These are phyloP conservation scores for Passalora sequoiae DNA, from an alignment of 2,329 filamentous ascomycete species.

Conservation along the genomic window DNA sequence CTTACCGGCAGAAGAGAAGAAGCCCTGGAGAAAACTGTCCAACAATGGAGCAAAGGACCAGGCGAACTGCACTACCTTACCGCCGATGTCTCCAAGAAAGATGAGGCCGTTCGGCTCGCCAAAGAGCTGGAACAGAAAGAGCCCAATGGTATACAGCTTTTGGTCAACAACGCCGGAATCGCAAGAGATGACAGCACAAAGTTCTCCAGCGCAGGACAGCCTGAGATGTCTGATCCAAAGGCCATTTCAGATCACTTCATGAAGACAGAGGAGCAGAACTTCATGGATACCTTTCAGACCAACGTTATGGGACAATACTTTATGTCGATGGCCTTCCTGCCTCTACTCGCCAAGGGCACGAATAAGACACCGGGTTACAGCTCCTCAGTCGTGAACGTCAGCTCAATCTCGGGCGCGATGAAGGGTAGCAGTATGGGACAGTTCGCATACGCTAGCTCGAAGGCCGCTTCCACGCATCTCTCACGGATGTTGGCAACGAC, in stretches of 20 bases:
- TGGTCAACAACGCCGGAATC: slow-evolving; percentile 53
- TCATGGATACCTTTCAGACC: slow-evolving; percentile 48
- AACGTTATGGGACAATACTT: slow-evolving; percentile 51
- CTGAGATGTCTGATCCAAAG: slow-evolving; percentile 45
- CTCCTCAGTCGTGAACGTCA: slow-evolving; percentile 51
- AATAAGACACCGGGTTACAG: slow-evolving; percentile 45
- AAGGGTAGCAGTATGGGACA: slow-evolving; percentile 49
- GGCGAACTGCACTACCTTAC: slow-evolving; percentile 39
- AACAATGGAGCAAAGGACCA: slow-evolving; percentile 43
- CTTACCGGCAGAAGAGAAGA: slow-evolving; percentile 45
- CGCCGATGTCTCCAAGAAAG: slow-evolving; percentile 49
- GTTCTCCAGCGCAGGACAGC: slow-evolving; percentile 44
- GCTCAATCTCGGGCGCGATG: slow-evolving; percentile 53
- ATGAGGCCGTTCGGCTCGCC: slow-evolving; percentile 42
- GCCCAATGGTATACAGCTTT: slow-evolving; percentile 49
- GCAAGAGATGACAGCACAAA: slow-evolving; percentile 50
- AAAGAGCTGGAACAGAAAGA: slow-evolving; percentile 43
- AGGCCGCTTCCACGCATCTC: slow-evolving; percentile 46
- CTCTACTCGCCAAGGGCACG: slow-evolving; percentile 48
- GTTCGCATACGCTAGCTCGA: slow-evolving; percentile 49
- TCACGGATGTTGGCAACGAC: slow-evolving; percentile 44
- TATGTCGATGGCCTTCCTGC: slow-evolving; percentile 52
- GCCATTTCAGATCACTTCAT: slow-evolving; percentile 50
- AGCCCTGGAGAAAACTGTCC: slow-evolving; percentile 41
- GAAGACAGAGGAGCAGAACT: slow-evolving; percentile 43